Evolutionary conservation across 352 stramenopile genomes (phyloP).

Genomic region (Phytopythium aichiense): DNA sequence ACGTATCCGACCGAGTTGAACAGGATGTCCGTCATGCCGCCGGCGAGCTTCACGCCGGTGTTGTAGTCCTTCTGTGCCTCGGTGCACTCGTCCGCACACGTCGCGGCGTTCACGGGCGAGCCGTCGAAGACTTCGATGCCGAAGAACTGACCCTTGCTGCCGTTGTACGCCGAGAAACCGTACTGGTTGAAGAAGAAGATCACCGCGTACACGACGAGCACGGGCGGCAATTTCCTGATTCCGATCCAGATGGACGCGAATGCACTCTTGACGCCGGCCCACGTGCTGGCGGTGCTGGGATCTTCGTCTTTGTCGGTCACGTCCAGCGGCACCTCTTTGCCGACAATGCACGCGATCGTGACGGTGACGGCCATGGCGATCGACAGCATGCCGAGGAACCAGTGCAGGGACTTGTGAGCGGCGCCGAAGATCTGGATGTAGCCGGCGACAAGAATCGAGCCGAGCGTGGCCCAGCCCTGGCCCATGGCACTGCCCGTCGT

Average conservation of each 20-base stretch:
- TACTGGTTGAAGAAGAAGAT: constrained; percentile 51
- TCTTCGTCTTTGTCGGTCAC: neutral
- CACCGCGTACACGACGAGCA: constrained; percentile 21
- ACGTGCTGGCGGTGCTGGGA: neutral
- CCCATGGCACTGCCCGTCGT: constrained; percentile 39
- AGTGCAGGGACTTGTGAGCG: constrained; percentile 40
- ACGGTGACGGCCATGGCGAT: constrained; percentile 30
- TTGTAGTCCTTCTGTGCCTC: constrained; percentile 37
- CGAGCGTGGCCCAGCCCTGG: constrained; percentile 41
- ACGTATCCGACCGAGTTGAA: constrained; percentile 39
- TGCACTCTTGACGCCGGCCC: constrained; percentile 11
- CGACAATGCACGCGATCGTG: constrained; percentile 22
- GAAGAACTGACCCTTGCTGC: constrained; percentile 63
- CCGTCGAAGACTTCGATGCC: constrained; percentile 45
- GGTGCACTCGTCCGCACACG: constrained; percentile 32
- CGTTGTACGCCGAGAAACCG: constrained; percentile 51
- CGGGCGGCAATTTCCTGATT: constrained; percentile 17
- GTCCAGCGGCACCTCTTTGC: constrained; percentile 26
- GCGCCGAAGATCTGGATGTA: constrained; percentile 50
- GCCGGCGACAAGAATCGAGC: constrained; percentile 37
- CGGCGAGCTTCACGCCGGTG: constrained; percentile 33
- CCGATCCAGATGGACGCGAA: constrained; percentile 26
- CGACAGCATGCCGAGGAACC: constrained; percentile 52
- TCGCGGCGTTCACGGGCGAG: constrained; percentile 26
- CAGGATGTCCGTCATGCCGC: constrained; percentile 35